Base-by-base conservation (phyloP, 2,329 filamentous ascomycete species). In the Colletotrichum phormii region DNA sequence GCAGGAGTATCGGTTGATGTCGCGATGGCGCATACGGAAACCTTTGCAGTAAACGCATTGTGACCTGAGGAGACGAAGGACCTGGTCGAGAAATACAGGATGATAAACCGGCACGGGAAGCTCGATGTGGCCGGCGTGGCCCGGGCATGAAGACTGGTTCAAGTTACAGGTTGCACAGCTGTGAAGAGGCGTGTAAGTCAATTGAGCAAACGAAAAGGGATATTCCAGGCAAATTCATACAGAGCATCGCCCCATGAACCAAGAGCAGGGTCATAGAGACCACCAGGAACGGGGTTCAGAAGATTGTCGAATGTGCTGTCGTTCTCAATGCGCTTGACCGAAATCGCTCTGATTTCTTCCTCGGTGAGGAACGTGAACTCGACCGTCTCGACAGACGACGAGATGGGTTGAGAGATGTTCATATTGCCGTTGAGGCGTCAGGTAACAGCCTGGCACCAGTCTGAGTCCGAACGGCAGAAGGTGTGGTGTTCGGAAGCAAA, bases 121-220 rank as follows among this genome's bases (percentile, higher is more conserved):
- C 78, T 98, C 95, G 81, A 99, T 97, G 80, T 99, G 97, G 65
- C 97, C 97, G 72, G 93, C 90, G 85, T 99, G 97, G 70, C 97
- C 97, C 7, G 96, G 95, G 81, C 97, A 99, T 77, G 90, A 90
- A 79, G 91, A 89, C 74, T 92, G 92, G 79, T 92, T 93, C 76
- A 97, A 89, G 77, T 96, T 94, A 85, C 97, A 99, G 82, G 97
- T 99, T 78, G 95, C 89, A 85, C 97, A 99, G 80, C 95, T 97
- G 29, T 60, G 60, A 74, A 76, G 73, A 62, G 59, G 67, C 66
- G 67, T 57, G 72, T 76, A 49, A 78, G 67, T 64, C 55, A 51
- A 59, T 71, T 67, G 62, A 55, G 13, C 22, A n/a, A n/a, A 31
- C 15, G 6, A 62, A 49, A 55, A 54, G 26, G 24, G 24, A 49